These are phyloP conservation scores for Aspergillus leporis DNA, from an alignment of 495 filamentous ascomycete genomes.

Conservation along the genomic window DNA sequence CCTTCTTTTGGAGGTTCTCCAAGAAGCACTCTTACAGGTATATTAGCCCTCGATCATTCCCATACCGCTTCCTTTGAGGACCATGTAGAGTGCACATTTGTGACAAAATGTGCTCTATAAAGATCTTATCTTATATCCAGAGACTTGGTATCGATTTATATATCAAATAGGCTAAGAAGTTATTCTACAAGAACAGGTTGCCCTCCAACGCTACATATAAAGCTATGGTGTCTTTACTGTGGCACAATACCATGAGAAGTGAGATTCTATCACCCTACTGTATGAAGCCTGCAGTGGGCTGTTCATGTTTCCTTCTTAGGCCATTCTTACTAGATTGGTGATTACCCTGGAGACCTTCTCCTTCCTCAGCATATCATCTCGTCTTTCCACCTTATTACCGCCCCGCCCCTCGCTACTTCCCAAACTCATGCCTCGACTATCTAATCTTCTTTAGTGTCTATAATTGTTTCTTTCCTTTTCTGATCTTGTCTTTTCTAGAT, in stretches of 20 bases:
- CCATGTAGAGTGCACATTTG: background rate
- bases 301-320: background rate
- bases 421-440: slow-evolving; percentile 8
- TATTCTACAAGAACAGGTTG: background rate
- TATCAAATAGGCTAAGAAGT: background rate
- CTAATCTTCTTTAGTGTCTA: slow-evolving; percentile 9
- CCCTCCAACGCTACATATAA: too few species aligned
- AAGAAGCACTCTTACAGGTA: too few species aligned
- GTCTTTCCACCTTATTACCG: background rate
- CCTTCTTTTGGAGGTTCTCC: too few species aligned
- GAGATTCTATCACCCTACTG: too few species aligned
- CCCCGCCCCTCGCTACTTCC: slow-evolving; percentile 22
- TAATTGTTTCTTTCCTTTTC: slow-evolving; percentile 9
- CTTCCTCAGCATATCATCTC: background rate
- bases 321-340: background rate
- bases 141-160: background rate
- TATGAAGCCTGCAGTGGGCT: too few species aligned
- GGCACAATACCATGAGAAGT: too few species aligned
- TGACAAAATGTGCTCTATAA: background rate
- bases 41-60: too few species aligned
- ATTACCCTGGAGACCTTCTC: background rate
- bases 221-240: too few species aligned
- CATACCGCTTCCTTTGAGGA: background rate
- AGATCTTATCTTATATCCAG: background rate
- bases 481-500: slow-evolving; percentile 26